Base-by-base conservation (phyloP, 495 filamentous ascomycete genomes). In the Lindgomyces ingoldianus region DNA sequence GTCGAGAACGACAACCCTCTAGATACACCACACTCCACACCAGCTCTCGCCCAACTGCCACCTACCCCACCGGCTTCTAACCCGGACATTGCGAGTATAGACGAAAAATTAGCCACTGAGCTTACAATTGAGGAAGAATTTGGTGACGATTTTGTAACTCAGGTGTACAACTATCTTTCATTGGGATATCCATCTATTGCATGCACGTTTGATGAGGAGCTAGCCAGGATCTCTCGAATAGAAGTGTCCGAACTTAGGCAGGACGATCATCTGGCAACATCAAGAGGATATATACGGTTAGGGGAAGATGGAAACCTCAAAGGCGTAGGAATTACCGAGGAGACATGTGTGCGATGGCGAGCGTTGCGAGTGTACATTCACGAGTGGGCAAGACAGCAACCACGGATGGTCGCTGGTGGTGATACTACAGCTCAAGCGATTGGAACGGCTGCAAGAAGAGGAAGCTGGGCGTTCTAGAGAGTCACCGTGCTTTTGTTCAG, bases 161-260 rank as follows among this genome's bases (percentile, higher is more conserved):
- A 97, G 74, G 91, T 97, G 18, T 97, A 93, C 79, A 96, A 97
- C 72, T 97, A 97, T 76, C 81, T 97, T 14, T 95, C 91, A 0
- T 82, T 97, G 21, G 92, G 93, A 2, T 97, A 95, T 73, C 91
- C 92, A 8, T 85, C 89, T 16, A 81, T 92, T 25, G 93, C 91
- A 11, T 84, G 89, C 12, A 83, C 83, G 55, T 97, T 88, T 71
- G 93, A 97, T 73, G 76, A 83, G 44, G 93, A 97, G 75, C 80
- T 97, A 22, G 83, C 85, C 71, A 87, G 85, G 72, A 92, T 96
- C 50, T 89, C 88, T 29, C 80, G 81, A 3, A 85, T 93, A 21
- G 58, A 81, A 0, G 62, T 90, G 27, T 78, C 81, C 25, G 83
- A 89, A 46, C 80, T 97, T 42, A 80, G 89, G 60, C 77, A 78